Base-by-base conservation (phyloP, 2,329 filamentous ascomycete genomes). In the Hymenoscyphus occultus region DNA sequence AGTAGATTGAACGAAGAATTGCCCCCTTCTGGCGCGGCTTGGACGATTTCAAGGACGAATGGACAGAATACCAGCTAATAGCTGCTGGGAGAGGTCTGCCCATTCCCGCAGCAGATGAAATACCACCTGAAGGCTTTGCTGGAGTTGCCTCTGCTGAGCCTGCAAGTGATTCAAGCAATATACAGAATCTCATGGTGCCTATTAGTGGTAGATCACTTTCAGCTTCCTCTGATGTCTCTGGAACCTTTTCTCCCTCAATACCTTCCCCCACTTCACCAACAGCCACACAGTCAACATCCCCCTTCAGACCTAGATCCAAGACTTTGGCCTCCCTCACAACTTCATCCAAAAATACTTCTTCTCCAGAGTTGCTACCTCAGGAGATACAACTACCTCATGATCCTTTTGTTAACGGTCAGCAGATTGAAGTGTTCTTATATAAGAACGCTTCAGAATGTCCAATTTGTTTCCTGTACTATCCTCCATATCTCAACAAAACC, bases 21-120 rank as follows among this genome's bases (percentile, higher is more conserved):
- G 95, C 95, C 54, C 95, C 95, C 0, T 99, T 99, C 77, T 99
- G 94, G 93, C 89, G 90, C 74, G 95, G 95, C 5, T 81, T 99
- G 3, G 90, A 97, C 69, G 93, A 98, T 76, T 92, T 95, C 77
- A 90, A 89, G 16, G 86, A 91, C 28, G 90, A 86, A 61, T 99
- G 95, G 95, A 90, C 92, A 13, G 95, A 99, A 74, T 89, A 95
- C 77, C 95, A 99, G 78, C 86, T 99, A n/a, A 87, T 97, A 72
- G 93, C 94, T 64, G 93, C 92, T 31, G 95, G 90, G 60, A 87
- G 92, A 73, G 93, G 92, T 22, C 84, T 96, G 64, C 86, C 91
- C 2, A 88, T 98, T 60, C 95, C 95, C 13, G 85, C 91, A 7
- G 86, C 94, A 58, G 93, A 97, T 76, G 88, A 93, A 71, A 87